Base-by-base conservation (phyloP, 2,329 filamentous ascomycete genomes). In the Aureobasidium namibiae region DNA sequence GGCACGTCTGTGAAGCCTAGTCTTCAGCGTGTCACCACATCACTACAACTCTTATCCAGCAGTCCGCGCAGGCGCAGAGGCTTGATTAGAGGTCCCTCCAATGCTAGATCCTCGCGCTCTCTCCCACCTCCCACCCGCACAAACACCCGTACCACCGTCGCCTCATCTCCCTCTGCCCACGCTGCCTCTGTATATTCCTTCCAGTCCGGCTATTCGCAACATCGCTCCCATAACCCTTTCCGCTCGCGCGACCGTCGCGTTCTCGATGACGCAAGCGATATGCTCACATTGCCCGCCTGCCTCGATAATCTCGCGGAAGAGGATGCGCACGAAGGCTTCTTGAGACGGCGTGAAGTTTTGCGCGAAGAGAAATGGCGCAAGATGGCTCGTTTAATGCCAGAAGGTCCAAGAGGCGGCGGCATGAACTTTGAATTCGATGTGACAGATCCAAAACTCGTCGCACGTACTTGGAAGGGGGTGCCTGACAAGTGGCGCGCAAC, bases 381-480 rank as follows among this genome's bases (percentile, higher is more conserved):
- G 66, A 88, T 88, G 85, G 85, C 83, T 11, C 74, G 74, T 38
- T 66, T 74, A 18, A 68, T 72, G 8, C 76, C 74, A 8, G 72
- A 53, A 73, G 73, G 61, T n/a, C 42, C 52, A 9, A 73, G 69
- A 60, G 82, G 83, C 23, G 82, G 82, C 16, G 83, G 84, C 16
- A 86, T 84, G 81, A 76, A 75, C 13, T 87, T 86, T 63, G 88
- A 91, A 58, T 97, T 97, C 69, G 91, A 96, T 72, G 82, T 83
- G 38, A 84, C 81, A 63, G 89, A 88, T 70, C 80, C 88, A 6
- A 80, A 96, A 72, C 78, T 99, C 44, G 86, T 96, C 61, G 88
- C 92, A 65, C 84, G 94, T 59, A 95, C 91, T 1, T 99, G 94
- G 94, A 99, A 99, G 71, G 94, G 94, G 31, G 96, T 99, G 63